A percentile compares a stretch with the other conserved stretches of the same genome.
These are phyloP conservation scores for Rhodotorula mucilaginosa DNA, from an alignment of 1,284 basidiomycete species.

Conservation along the genomic window DNA sequence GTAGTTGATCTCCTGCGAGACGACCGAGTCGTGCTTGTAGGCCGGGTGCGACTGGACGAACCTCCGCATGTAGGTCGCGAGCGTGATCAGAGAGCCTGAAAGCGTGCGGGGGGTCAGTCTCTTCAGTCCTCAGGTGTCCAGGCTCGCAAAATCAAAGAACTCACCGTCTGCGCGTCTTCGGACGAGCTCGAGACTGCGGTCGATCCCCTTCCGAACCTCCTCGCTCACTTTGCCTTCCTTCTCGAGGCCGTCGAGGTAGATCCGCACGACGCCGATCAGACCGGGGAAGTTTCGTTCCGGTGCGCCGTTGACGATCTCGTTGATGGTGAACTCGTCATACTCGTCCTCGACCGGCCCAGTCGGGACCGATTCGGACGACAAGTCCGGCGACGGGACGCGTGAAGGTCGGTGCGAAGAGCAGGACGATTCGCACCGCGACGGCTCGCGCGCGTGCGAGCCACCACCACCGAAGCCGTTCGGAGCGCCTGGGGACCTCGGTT, in stretches of 20 bases:
- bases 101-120: background rate
- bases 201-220: constrained; percentile 74
- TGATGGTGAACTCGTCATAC: constrained; percentile 85
- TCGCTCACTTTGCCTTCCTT: constrained; percentile 62
- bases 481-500: background rate
- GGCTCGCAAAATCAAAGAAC: constrained; percentile 41
- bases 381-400: constrained; percentile 10
- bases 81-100: constrained; percentile 75
- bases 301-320: constrained; percentile 88
- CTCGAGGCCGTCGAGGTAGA: constrained; percentile 85
- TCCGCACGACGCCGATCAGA: constrained; percentile 75
- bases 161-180: constrained; percentile 73
- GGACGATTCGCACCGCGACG: constrained; percentile 5
- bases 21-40: constrained; percentile 87
- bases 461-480: constrained; percentile 6
- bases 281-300: constrained; percentile 65
- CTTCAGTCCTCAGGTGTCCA: background rate
- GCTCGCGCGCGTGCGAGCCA: constrained; percentile 6
- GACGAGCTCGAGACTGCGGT: constrained; percentile 77
- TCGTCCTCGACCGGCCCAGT: constrained; percentile 61
- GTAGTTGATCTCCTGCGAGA: constrained; percentile 88
- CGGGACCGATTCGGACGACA: constrained; percentile 37
- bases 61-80: constrained; percentile 88
- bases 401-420: constrained; percentile 25
- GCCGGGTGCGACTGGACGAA: constrained; percentile 85